A percentile compares a stretch with the other conserved stretches of the same genome.
These are phyloP conservation scores for Rhizopogon vinicolor DNA, from an alignment of 768 basidiomycete species.

Conservation along the genomic window DNA sequence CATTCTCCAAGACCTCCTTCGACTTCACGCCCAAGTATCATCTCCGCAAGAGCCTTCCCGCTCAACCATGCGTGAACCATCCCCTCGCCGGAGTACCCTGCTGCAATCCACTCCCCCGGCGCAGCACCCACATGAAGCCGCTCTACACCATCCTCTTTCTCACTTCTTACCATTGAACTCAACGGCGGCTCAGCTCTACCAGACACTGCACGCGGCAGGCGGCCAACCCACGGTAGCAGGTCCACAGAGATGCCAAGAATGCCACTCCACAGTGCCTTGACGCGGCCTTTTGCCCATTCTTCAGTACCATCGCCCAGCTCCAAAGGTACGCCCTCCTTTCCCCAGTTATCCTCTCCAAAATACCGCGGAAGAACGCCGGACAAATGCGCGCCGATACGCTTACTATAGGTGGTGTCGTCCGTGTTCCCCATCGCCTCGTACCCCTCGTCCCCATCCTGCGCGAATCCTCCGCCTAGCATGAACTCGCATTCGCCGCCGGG, in stretches of 20 bases:
- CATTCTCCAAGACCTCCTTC: constrained; percentile 29
- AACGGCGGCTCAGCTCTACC: constrained; percentile 29
- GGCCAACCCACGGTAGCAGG: constrained; percentile 66
- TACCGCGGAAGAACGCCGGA: constrained; percentile 46
- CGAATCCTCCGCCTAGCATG: constrained; percentile 60
- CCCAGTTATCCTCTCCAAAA: constrained; percentile 45
- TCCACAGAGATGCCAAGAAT: constrained; percentile 62
- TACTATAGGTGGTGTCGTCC: constrained; percentile 32
- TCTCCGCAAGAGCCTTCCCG: constrained; percentile 53
- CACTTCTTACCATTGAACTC: not conserved
- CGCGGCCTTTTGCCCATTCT: constrained; percentile 38
- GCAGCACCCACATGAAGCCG: constrained; percentile 13
- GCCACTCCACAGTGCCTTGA: constrained; percentile 60
- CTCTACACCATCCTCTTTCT: not conserved
- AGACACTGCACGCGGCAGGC: constrained; percentile 45
- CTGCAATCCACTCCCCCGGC: constrained; percentile 69
- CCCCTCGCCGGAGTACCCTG: constrained; percentile 69
- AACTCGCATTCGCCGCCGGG: constrained; percentile 41
- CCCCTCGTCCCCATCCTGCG: constrained; percentile 25
- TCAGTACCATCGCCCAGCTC: constrained; percentile 2
- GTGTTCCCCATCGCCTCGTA: constrained; percentile 32
- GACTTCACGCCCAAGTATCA: constrained; percentile 43
- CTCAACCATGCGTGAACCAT: constrained; percentile 71
- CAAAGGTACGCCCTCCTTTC: constrained; percentile 23
- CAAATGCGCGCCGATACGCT: constrained; percentile 31